A percentile compares a stretch with the other conserved stretches of the same genome.
phyloP scores from a whole-genome alignment of 2,329 filamentous ascomycete species.

The Simplicillium aogashimaense region DNA sequence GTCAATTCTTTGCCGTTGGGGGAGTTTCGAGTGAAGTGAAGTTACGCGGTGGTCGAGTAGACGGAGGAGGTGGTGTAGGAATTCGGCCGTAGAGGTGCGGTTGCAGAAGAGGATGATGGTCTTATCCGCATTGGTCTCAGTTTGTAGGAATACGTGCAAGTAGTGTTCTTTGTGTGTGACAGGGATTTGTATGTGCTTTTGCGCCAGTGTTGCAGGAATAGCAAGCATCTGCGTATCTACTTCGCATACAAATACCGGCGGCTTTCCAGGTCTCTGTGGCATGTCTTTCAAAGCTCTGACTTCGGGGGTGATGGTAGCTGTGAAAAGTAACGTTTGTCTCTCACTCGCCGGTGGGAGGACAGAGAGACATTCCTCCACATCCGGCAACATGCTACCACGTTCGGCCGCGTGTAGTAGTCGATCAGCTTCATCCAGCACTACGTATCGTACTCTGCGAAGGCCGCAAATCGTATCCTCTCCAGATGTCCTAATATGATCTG shows the following conservation, averaged over 20 bases:
- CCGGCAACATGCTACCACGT: conserved; percentile 83
- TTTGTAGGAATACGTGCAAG: conserved; percentile 79
- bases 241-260: conserved; percentile 81
- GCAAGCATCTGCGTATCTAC: conserved; percentile 67
- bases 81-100: conserved; percentile 76
- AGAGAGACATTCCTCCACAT: conserved; percentile 79
- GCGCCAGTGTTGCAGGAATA: conserved; percentile 69
- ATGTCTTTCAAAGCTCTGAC: conserved; percentile 77
- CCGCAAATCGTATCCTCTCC: conserved; percentile 85
- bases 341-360: conserved; percentile 67
- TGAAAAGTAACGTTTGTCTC: conserved; percentile 92
- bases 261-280: conserved; percentile 57
- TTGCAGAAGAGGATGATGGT: conserved; percentile 93
- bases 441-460: conserved; percentile 66
- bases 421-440: conserved; percentile 95
- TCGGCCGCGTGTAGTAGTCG: conserved; percentile 66
- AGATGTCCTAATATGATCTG: conserved; percentile 86
- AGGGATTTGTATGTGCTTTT: conserved; percentile 80
- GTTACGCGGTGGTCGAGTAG: conserved; percentile 84
- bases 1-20: conserved; percentile 73
- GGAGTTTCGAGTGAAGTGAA: conserved; percentile 77
- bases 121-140: conserved; percentile 63
- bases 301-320: conserved; percentile 88
- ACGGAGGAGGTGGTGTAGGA: conserved; percentile 79
- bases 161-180: conserved; percentile 93